These are phyloP conservation scores for Monosiga brevicollis DNA, from an alignment of 78 protist species.

Conservation along the genomic window DNA sequence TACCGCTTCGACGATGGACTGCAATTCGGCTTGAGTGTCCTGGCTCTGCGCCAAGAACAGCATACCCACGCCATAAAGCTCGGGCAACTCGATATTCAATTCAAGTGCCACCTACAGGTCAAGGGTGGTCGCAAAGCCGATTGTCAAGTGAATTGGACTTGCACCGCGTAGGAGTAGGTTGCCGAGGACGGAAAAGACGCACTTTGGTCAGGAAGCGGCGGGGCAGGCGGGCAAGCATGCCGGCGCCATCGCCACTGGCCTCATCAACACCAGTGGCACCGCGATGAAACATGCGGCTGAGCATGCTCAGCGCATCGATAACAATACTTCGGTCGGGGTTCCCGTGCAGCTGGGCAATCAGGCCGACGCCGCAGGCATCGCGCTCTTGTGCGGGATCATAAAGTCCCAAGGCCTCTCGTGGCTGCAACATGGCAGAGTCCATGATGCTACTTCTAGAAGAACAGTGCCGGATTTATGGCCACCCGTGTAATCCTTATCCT, in stretches of 20 bases:
- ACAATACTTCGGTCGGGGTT: conserved; percentile 22
- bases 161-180: too few species aligned
- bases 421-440: too few species aligned
- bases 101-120: too few species aligned
- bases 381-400: conserved; percentile 46
- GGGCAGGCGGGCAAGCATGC: conserved; percentile 37
- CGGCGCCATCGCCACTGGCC: conserved; percentile 55
- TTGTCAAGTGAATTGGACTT: too few species aligned
- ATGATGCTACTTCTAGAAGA: conserved; percentile 6
- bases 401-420: too few species aligned
- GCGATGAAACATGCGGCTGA: conserved; percentile 29
- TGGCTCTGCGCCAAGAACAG: conserved; percentile 19
- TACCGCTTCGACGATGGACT: conserved; percentile 13
- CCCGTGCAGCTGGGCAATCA: conserved; percentile 17
- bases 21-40: conserved; percentile 36
- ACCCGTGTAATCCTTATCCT: not conserved
- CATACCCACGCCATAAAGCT: not conserved
- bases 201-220: conserved; percentile 22
- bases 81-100: not conserved
- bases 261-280: conserved; percentile 48
- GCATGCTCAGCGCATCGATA: conserved; percentile 15
- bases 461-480: not conserved
- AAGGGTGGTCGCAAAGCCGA: too few species aligned
- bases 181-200: too few species aligned
- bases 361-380: conserved; percentile 58